These are phyloP conservation scores for Prunus davidiana DNA, from an alignment of 306 rosid genomes.

Conservation along the genomic window DNA sequence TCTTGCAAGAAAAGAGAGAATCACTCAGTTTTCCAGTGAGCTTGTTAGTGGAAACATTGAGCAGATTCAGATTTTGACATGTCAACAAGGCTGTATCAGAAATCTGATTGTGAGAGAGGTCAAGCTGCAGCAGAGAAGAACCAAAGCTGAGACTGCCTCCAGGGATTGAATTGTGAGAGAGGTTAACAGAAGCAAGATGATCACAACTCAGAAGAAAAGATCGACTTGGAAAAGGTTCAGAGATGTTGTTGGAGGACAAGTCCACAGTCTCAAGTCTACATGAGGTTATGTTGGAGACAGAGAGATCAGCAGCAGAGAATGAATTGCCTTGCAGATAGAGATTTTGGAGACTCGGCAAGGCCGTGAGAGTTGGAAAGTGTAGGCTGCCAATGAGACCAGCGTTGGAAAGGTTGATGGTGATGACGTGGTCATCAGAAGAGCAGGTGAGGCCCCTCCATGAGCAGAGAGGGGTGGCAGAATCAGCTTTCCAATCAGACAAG, in stretches of 20 bases:
- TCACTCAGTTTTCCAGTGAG: constrained; percentile 38
- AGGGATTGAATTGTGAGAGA: constrained; percentile 47
- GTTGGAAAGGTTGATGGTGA: constrained; percentile 43
- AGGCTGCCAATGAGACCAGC: constrained; percentile 50
- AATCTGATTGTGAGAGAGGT: constrained; percentile 48
- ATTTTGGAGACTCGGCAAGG: constrained; percentile 37
- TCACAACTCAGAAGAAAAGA: constrained; percentile 28
- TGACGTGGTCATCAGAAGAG: constrained; percentile 34
- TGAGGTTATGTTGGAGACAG: constrained; percentile 16
- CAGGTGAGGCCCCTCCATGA: constrained; percentile 56
- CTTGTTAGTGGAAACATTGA: constrained; percentile 52
- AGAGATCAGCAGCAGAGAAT: constrained; percentile 37
- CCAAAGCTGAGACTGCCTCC: constrained; percentile 17
- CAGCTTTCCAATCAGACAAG: constrained; percentile 42
- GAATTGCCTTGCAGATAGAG: constrained; percentile 40
- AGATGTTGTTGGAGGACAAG: constrained; percentile 57
- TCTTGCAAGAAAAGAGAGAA: constrained; percentile 23
- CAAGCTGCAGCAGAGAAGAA: constrained; percentile 43
- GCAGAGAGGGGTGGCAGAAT: constrained; percentile 30
- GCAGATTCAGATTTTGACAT: constrained; percentile 32
- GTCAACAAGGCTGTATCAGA: constrained; percentile 32
- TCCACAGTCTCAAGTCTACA: constrained; percentile 46
- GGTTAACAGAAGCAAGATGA: constrained; percentile 35
- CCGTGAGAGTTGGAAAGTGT: constrained; percentile 39
- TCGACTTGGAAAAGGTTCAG: constrained; percentile 26